Evolutionary conservation across 2,329 filamentous ascomycete genomes (phyloP), one percentile per base, ranked within the genome.

Genomic region (Cladosporium phlei): DNA sequence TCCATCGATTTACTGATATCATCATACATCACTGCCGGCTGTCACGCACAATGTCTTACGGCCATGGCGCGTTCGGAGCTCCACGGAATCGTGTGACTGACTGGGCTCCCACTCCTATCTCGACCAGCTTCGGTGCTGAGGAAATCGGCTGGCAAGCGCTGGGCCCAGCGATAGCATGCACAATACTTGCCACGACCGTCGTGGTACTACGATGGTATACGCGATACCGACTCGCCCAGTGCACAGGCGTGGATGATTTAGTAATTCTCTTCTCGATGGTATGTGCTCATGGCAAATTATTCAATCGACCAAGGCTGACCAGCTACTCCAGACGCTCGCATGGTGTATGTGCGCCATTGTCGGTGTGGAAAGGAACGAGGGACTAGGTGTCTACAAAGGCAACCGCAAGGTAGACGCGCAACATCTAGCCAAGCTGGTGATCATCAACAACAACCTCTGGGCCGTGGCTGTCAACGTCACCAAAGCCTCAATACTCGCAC

Each of bases 401-500:
- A 25, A 35, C 14, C 33, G 38, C 7, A 8, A 20, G 3, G 12
- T 54, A 33, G 49, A 60, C 16, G 46, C 51, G 3, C 30, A 50
- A 9, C 46, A 49, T 22, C 40, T 61, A 35, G 53, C 58, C 22
- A 59, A 62, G 45, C 50, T 65, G 17, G 56, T 64, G 33, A 50
- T 65, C 20, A 57, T 59, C 28, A 56, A 55, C 47, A 66, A 68
- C 46, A 54, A 55, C 24, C 30, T 65, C 45, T 65, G 64, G 52
- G 48, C 57, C n/a, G 46, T 63, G 17, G 56, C 60, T 6, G 59
- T 67, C 43, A 62, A 62, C 40, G 63, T 65, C 48, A 70, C 70
- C 30, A 74, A 74, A 59, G 64, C 66, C 19, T 73, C 70, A 1
- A 72, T 75, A 42, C 56, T 75, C n/a, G 59, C 72, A 45, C 71